Evolutionary conservation across 495 filamentous ascomycete genomes (phyloP), one percentile per base, ranked within the genome.

Genomic region (Patellaria atrata): DNA sequence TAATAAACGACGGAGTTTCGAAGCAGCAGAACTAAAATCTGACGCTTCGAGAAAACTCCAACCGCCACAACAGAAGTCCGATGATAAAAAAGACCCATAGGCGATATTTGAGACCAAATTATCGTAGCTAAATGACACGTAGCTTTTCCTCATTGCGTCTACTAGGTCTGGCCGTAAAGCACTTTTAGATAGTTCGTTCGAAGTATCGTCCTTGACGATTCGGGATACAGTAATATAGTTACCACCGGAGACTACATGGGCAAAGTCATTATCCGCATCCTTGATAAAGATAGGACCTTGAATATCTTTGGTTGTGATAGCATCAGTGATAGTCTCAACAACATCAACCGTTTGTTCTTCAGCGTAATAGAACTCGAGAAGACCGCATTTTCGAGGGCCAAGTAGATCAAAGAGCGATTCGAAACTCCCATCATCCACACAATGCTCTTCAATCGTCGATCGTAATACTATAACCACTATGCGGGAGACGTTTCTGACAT

Each of bases 221-320:
- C 9, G n/a, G 23, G 23, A 8, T 8, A 26, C 8, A n/a, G 23
- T 26, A 8, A 26, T n/a, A n/a, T 26, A 26, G 23, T 26, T 26
- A 8, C 23, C 23, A 26, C n/a, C 23, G 9, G n/a, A 8, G 23
- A 26, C 23, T 8, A 8, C 8, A n/a, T 26, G 23, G 9, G 23
- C 23, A n/a, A 26, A 26, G 23, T 26, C 23, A n/a, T 26, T 26
- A n/a, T 26, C 23, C n/a, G 23, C 23, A n/a, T 26, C 23, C n/a
- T 26, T 26, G 23, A 26, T 26, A n/a, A 26, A 26, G 23, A 26
- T 8, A 8, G 23, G 23, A n/a, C 23, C 23, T 8, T 8, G 23
- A n/a, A 26, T 26, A n/a, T 26, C n/a, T 8, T 8, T n/a, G 9
- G 8, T n/a, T 8, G 9, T 8, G 23, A 26, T 26, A 8, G 23